These are phyloP conservation scores for Hygrophoropsis aurantiaca DNA, from an alignment of 768 basidiomycete genomes.

Conservation along the genomic window DNA sequence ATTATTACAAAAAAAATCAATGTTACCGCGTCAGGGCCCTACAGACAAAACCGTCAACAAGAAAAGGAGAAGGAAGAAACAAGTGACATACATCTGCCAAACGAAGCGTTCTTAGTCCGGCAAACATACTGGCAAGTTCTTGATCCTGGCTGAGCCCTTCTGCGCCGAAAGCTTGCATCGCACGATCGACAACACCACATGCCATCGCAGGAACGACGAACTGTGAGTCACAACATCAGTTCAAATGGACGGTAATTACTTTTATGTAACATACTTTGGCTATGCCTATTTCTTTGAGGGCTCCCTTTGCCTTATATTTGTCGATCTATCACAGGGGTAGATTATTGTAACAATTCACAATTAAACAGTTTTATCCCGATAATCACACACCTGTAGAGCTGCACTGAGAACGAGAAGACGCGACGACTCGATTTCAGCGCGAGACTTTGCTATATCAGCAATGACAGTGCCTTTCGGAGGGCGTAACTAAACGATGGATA, in stretches of 20 bases:
- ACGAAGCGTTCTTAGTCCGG: conserved; percentile 81
- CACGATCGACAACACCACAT: conserved; percentile 84
- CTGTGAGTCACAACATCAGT: conserved; percentile 39
- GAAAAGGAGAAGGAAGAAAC: background rate
- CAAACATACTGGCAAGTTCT: conserved; percentile 74
- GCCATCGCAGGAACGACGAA: conserved; percentile 95
- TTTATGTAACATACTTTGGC: conserved; percentile 67
- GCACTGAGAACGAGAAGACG: conserved; percentile 90
- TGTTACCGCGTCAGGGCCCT: conserved; percentile 80
- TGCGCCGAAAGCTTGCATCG: conserved; percentile 95
- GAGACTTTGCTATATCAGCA: conserved; percentile 86
- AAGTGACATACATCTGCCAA: conserved; percentile 70
- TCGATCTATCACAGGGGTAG: conserved; percentile 64
- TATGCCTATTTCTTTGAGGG: conserved; percentile 95
- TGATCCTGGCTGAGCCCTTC: conserved; percentile 93
- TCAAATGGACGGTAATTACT: background rate
- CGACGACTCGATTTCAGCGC: conserved; percentile 90
- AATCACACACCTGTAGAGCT: conserved; percentile 67
- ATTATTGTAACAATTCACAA: background rate
- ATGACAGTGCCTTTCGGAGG: conserved; percentile 77
- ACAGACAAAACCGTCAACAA: conserved; percentile 9
- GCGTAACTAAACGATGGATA: background rate
- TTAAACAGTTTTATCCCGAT: background rate
- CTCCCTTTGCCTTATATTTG: conserved; percentile 87
- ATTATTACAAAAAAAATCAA: background rate